These are phyloP conservation scores for Debaryomyces udenii DNA, from an alignment of 1,139 yeast species.

Conservation along the genomic window DNA sequence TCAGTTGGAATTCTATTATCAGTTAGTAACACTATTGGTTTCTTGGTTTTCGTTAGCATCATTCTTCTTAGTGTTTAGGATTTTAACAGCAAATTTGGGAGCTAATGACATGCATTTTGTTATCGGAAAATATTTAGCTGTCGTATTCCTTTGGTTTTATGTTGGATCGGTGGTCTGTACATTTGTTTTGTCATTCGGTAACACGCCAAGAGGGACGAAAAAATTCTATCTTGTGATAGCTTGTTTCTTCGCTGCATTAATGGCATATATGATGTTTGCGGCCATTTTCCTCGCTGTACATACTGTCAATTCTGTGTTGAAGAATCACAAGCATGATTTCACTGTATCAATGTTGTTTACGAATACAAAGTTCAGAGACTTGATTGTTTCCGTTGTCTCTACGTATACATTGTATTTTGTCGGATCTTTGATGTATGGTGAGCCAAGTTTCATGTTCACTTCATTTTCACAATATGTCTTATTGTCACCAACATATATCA, in stretches of 20 bases:
- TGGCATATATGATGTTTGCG: slow-evolving; percentile 61
- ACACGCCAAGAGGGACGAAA: slow-evolving; percentile 51
- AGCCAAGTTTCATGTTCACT: slow-evolving; percentile 80
- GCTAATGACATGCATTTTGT: slow-evolving; percentile 48
- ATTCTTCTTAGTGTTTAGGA: slow-evolving; percentile 73
- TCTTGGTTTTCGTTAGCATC: slow-evolving; percentile 83
- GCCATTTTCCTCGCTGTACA: slow-evolving; percentile 81
- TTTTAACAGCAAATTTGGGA: slow-evolving; percentile 59
- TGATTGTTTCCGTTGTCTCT: slow-evolving; percentile 81
- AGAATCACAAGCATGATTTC: slow-evolving; percentile 46
- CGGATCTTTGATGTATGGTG: slow-evolving; percentile 74
- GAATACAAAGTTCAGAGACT: slow-evolving; percentile 73
- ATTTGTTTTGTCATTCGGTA: slow-evolving; percentile 51
- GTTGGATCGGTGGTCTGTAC: slow-evolving; percentile 46
- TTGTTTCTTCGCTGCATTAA: slow-evolving; percentile 44
- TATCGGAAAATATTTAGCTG: slow-evolving; percentile 45
- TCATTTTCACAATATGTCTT: slow-evolving; percentile 71
- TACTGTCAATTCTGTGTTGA: slow-evolving; percentile 51
- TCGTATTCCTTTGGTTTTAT: slow-evolving; percentile 48
- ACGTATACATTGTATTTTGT: slow-evolving; percentile 81
- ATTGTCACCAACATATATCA: slow-evolving; percentile 75
- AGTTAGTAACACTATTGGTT: slow-evolving; percentile 62
- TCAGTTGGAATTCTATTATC: slow-evolving; percentile 73
- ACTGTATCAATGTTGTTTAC: slow-evolving; percentile 53
- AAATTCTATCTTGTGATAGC: slow-evolving; percentile 48